These are phyloP conservation scores for Agarophyton chilense DNA, from an alignment of 23 red algal genomes.

Conservation along the genomic window DNA sequence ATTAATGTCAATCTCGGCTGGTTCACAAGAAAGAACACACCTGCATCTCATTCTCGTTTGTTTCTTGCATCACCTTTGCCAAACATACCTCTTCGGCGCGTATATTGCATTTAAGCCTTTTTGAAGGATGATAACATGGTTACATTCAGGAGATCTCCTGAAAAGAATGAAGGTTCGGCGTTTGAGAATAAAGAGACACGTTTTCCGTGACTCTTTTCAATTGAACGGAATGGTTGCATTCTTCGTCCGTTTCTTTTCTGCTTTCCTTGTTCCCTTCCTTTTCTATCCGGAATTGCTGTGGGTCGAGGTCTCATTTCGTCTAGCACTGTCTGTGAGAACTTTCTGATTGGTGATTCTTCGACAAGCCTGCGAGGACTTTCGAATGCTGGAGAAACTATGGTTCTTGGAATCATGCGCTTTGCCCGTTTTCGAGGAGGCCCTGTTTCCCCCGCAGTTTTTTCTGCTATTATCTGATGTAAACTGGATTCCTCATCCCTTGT, in stretches of 20 bases:
- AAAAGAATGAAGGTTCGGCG: neutral
- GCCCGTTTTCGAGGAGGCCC: conserved; percentile 52
- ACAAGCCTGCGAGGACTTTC: neutral
- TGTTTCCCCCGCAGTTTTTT: conserved; percentile 56
- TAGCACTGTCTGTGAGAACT: neutral
- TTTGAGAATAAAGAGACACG: conserved; percentile 1
- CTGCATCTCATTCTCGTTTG: neutral
- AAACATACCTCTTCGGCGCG: neutral
- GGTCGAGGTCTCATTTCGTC: neutral
- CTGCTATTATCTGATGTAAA: conserved; percentile 20
- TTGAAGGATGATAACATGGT: conserved; percentile 36
- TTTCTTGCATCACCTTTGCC: neutral
- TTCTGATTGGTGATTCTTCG: neutral
- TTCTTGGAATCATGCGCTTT: conserved; percentile 43
- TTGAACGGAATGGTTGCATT: neutral
- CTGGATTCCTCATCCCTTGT: neutral
- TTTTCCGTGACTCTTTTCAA: neutral
- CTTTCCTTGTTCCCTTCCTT: conserved; percentile 1
- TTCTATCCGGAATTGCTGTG: neutral
- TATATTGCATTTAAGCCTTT: conserved; percentile 39
- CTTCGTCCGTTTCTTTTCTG: neutral
- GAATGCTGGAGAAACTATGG: neutral
- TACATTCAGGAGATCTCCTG: neutral
- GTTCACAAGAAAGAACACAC: conserved; percentile 8
- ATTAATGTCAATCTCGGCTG: conserved; percentile 53